Evolutionary conservation across 768 basidiomycete genomes (phyloP), one percentile per base, ranked within the genome.

Genomic region (Mycena floridula): DNA sequence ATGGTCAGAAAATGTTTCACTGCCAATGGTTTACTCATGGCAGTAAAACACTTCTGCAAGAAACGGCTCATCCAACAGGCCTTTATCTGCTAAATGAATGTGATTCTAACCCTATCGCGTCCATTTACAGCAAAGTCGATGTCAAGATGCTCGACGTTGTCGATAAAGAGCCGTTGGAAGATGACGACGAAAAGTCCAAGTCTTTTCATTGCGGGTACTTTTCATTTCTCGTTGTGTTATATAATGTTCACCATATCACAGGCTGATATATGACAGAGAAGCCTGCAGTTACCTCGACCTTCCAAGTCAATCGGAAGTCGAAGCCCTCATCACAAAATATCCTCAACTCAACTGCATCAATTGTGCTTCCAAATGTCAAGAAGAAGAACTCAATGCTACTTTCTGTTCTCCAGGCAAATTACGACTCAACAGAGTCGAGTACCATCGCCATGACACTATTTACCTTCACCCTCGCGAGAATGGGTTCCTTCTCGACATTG

Each of bases 11-110:
- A 54, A 72, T 67, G 62, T 80, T 84, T 44, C 86, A 89, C 58
- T 83, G 73, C 1, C 81, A 83, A 45, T 89, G 86, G 86, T 70
- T 78, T 45, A 62, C 67, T 7, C 86, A 85, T 62, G 79, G 79
- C 8, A 68, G 70, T 16, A 78, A 81, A 51, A 86, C 82, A 0
- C 51, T 83, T 8, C 63, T 87, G 1, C 80, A 85, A 50, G 79
- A 89, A 51, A 70, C 74, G 0, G 71, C 83, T 0, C 84, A 89
- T 45, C 69, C 84, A 0, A 73, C 76, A 46, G 69, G 74, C 0
- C 64, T 88, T 0, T 83, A 73, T 52, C 63, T 76, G 8, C 64
- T 81, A 46, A 59, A 75, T 20, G 64, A 68, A 5, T 89, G 86
- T 50, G 77, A 74, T 37, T 67, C 81, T 50, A 72, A 77, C 26